Base-by-base conservation (phyloP, 345 rosid species). In the Streptanthus diversifolius region DNA sequence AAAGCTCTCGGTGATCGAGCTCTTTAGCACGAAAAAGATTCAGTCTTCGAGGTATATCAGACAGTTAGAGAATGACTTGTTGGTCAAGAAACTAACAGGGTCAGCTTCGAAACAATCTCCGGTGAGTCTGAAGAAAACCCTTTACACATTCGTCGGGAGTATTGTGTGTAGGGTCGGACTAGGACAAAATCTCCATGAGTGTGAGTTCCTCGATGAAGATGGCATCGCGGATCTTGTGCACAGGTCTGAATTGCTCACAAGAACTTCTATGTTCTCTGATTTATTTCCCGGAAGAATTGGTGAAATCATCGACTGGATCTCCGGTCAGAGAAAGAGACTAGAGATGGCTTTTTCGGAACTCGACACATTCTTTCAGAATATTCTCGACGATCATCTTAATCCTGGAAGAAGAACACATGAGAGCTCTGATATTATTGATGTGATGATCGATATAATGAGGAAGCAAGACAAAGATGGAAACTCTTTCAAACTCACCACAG, bases 391-490 rank as follows among this genome's bases (percentile, higher is more conserved):
- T 37, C 80, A 77, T 56, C 59, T 77, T 1, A 63, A 36, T 21
- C 66, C 54, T 37, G 53, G 25, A 56, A 45, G 80, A 32, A 40
- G 0, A 39, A 24, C 14, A 33, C 5, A 8, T 3, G 66, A 63
- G 12, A 35, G 3, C 13, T 52, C 48, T 10, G 86, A 85, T 76
- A 32, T 86, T 8, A 62, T 85, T 3, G 87, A 88, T n/a, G 83
- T 81, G 53, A 66, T 84, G 78, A 37, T 83, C 8, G 37, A 56
- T 37, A 48, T 81, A 8, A 75, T 58, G 61, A 74, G 53, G 33
- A 82, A 79, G 10, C 63, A 74, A 72, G 55, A 13, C 7, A 60
- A 74, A 45, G 36, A 41, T 15, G 48, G 22, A 12, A 30, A 5
- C 33, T 63, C 30, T 41, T 35, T 64, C 47, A 55, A 30, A 63